Evolutionary conservation across 2,329 filamentous ascomycete genomes (phyloP), one percentile per base, ranked within the genome.

Genomic region (Fusarium sambucinum): DNA sequence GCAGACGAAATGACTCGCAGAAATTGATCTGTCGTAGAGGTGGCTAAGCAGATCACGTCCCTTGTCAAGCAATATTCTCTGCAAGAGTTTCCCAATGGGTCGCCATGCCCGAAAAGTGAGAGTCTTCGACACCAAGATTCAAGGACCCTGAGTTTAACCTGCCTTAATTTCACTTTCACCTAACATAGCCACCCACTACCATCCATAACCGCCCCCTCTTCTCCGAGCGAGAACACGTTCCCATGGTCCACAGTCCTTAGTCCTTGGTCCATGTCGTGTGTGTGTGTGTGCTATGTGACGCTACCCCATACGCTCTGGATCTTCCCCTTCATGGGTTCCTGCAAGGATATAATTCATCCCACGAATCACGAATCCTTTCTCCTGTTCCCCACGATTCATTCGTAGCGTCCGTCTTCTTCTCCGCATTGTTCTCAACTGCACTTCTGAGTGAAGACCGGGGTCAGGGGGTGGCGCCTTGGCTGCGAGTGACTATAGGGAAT

Each of bases 341-440:
- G 55, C 59, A 60, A 67, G 66, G 62, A 54, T 51, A 66, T 61
- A 63, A 48, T 55, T 66, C 55, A 69, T 69, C 66, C 66, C 66
- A 69, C 66, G 66, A 69, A 69, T 69, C 44, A 63, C 25, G 37
- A 44, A 40, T 25, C 41, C 47, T 45, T 38, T 57, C 50, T 55
- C 48, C 42, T 52, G 51, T 69, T 59, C 66, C 66, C 66, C 66
- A 69, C 66, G 66, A 69, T 62, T 45, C 53, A 62, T 69, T 63
- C 51, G 55, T 51, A 68, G 33, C 37, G 33, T 61, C 51, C 51
- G 50, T 30, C 19, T 21, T 37, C 30, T 67, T 69, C 66, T 69
- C 66, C 66, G 66, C 66, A 69, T 67, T 63, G 27, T 66, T 51
- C 33, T 51, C 33, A 30, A 21, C 27, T 50, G 33, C 32, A 50